A percentile compares a stretch with the other conserved stretches of the same genome.
Evolutionary conservation across 2,329 filamentous ascomycete genomes (phyloP).

Genomic region (Ophiostoma perfectum): DNA sequence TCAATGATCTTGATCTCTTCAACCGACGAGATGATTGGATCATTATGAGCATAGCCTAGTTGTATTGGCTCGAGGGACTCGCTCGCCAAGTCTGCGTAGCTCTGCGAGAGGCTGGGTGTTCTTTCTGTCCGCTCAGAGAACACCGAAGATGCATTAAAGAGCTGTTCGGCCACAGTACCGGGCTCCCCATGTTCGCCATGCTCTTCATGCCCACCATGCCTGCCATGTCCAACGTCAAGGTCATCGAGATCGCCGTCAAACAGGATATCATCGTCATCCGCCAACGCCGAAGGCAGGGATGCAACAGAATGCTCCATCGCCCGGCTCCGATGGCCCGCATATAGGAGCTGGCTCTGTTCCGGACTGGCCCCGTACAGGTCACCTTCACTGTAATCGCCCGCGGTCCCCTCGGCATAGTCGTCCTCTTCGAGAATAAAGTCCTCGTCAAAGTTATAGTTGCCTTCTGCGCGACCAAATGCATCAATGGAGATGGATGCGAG

Average conservation of each 20-base stretch:
- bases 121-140: constrained; percentile 36
- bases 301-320: constrained; percentile 23
- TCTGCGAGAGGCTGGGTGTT: not conserved
- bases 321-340: constrained; percentile 12
- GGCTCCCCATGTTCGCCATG: constrained; percentile 27
- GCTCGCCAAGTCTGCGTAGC: not conserved
- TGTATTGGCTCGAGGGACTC: not conserved
- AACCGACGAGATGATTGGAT: not conserved
- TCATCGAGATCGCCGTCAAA: constrained; percentile 21
- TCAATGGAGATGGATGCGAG: constrained; percentile 86
- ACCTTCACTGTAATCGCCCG: constrained; percentile 30
- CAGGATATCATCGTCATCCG: constrained; percentile 22
- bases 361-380: constrained; percentile 27
- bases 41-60: not conserved
- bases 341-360: constrained; percentile 16
- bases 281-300: constrained; percentile 22
- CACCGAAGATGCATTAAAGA: constrained; percentile 44
- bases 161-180: constrained; percentile 39
- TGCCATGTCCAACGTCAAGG: not conserved
- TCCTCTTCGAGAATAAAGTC: constrained; percentile 55
- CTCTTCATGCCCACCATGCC: not conserved
- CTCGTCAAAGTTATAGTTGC: constrained; percentile 58
- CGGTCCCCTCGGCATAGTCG: constrained; percentile 36
- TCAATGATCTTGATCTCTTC: constrained; percentile 36
- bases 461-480: constrained; percentile 62